These are phyloP conservation scores for Chlamydomonas asymmetrica DNA, from an alignment of 139 green algal genomes.

Conservation along the genomic window DNA sequence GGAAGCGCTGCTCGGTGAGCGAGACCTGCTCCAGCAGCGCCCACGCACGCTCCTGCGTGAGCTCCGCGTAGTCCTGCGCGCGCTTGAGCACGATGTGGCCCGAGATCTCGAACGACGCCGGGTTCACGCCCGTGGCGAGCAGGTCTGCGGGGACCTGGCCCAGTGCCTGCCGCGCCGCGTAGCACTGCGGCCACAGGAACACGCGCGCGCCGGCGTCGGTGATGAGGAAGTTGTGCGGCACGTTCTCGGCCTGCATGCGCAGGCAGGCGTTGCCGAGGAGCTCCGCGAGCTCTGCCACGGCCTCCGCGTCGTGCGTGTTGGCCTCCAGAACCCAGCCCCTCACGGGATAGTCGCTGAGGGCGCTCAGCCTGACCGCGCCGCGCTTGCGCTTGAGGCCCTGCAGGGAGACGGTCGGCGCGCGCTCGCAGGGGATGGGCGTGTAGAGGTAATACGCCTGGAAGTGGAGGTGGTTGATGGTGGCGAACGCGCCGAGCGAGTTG, in stretches of 20 bases:
- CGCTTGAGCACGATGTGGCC: constrained; percentile 97
- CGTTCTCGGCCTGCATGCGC: constrained; percentile 73
- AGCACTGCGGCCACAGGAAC: constrained; percentile 88
- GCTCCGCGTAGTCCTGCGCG: constrained; percentile 72
- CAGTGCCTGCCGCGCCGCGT: constrained; percentile 80
- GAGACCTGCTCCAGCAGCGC: constrained; percentile 73
- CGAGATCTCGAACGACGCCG: constrained; percentile 93
- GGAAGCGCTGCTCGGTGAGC: constrained; percentile 51
- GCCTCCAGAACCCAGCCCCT: neutral
- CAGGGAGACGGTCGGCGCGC: constrained; percentile 66
- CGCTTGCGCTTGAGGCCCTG: neutral
- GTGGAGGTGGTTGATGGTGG: constrained; percentile 99
- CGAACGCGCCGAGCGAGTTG: constrained; percentile 97
- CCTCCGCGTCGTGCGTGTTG: neutral
- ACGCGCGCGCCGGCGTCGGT: constrained; percentile 83
- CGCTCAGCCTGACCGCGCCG: constrained; percentile 40
- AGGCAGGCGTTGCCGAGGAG: constrained; percentile 67
- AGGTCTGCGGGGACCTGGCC: constrained; percentile 64
- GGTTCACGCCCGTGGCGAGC: constrained; percentile 85
- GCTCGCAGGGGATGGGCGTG: constrained; percentile 83
- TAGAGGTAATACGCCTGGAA: constrained; percentile 96
- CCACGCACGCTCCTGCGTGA: constrained; percentile 44
- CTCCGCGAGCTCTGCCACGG: constrained; percentile 53
- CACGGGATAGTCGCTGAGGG: neutral
- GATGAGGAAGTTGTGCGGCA: constrained; percentile 97